Base-by-base conservation (phyloP, 495 filamentous ascomycete species). In the Xylaria telfairii region DNA sequence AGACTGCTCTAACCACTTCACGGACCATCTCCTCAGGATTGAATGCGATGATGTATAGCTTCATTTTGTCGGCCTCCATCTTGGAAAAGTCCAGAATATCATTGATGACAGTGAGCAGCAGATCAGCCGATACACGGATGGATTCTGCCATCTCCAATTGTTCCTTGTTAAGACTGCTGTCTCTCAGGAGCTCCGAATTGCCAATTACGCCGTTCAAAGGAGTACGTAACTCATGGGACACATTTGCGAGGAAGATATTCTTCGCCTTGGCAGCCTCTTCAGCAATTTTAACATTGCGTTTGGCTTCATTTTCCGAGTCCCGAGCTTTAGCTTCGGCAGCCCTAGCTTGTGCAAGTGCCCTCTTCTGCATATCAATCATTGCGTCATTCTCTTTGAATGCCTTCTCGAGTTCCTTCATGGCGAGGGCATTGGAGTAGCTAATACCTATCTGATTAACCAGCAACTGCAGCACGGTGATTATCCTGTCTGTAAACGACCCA, bases 51-150 rank as follows among this genome's bases (percentile, higher is more conserved):
- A 91, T 91, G 67, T 92, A 95, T 10, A 97, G 90, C 78, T 93
- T 93, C 92, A 97, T 96, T 83, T 97, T 97, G 75, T 95, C 94
- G 19, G 94, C 94, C 78, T 97, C 94, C 76, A 97, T 89, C 76
- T 96, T 94, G 39, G 93, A 96, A 77, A 96, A 97, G 79, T 97
- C 94, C 1, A 97, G 84, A 28, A 97, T 95, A 73, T 97, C 94
- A 76, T 97, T 97, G 84, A 97, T 97, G 66, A 97, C 91, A 0
- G 92, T 94, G n/a, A 97, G 86, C 9, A 97, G 83, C 9, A 95
- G 91, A 76, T 97, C 93, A 5, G 94, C 94, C 70, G 94, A 97
- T 26, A 97, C 90, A 4, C 93, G 86, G 73, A 97, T 97, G 9
- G 92, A 95, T 77, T 97, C 93, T n/a, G 94, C 92, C 84, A 94